phyloP scores from a whole-genome alignment of 345 rosid species.

The Melastoma malabathricum region DNA sequence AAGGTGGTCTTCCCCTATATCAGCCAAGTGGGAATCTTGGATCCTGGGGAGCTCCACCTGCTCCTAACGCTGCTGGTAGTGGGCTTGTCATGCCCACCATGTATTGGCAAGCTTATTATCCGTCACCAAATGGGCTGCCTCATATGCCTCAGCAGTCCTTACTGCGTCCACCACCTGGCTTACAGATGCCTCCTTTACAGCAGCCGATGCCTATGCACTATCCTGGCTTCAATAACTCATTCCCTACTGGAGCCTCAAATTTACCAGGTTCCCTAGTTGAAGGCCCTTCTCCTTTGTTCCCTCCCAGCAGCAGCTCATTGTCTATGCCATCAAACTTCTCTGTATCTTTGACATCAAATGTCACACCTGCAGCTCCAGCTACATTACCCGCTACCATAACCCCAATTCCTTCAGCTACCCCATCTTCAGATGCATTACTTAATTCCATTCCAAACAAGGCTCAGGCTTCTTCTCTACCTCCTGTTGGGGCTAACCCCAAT shows the following conservation, averaged over 20 bases:
- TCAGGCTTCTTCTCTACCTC: slow-evolving; percentile 29
- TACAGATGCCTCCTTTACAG: slow-evolving; percentile 53
- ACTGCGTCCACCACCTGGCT: slow-evolving; percentile 65
- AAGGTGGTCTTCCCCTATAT: slow-evolving; percentile 59
- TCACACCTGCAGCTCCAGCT: slow-evolving; percentile 13
- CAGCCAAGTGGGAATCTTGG: slow-evolving; percentile 77
- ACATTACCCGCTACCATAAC: slow-evolving; percentile 18
- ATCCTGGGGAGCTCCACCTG: slow-evolving; percentile 73
- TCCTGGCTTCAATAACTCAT: slow-evolving; percentile 48
- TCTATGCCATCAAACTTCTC: slow-evolving; percentile 23
- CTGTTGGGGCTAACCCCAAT: slow-evolving; percentile 24
- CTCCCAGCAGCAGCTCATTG: slow-evolving; percentile 25
- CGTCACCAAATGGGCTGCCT: slow-evolving; percentile 64
- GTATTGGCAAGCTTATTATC: slow-evolving; percentile 91
- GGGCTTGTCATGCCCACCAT: slow-evolving; percentile 69
- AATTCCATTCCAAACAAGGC: slow-evolving; percentile 34
- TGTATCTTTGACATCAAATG: slow-evolving; percentile 17
- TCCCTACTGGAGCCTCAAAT: slow-evolving; percentile 35
- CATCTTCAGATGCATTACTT: slow-evolving; percentile 45
- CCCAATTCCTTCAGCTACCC: slow-evolving; percentile 17
- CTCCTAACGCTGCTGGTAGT: slow-evolving; percentile 41
- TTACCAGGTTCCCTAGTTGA: slow-evolving; percentile 49
- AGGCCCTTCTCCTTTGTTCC: slow-evolving; percentile 27
- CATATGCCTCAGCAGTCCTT: slow-evolving; percentile 77
- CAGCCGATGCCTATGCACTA: slow-evolving; percentile 54